Percentiles rank a stretch among this genome's conserved stretches.
phyloP scores from a whole-genome alignment of 768 basidiomycete genomes.

The Suillus variegatus region DNA sequence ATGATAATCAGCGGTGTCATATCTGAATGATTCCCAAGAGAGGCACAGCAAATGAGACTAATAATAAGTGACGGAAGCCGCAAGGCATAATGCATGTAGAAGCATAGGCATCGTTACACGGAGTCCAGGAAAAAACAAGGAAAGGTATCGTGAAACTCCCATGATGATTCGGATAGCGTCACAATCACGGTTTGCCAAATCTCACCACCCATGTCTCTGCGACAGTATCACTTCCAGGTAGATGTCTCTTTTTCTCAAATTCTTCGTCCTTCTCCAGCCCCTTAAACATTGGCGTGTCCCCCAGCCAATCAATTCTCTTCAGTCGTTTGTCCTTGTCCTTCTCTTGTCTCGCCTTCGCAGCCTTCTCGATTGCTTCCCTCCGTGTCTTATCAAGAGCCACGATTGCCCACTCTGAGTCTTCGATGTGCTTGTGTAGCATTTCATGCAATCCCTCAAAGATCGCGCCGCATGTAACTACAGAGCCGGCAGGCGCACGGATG shows the following conservation, averaged over 20 bases:
- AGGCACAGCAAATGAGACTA: background rate
- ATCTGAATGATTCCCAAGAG: background rate
- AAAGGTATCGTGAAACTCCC: background rate
- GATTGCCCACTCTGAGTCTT: constrained; percentile 70
- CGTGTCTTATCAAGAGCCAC: constrained; percentile 44
- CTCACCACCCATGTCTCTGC: constrained; percentile 64
- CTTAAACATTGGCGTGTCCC: constrained; percentile 56
- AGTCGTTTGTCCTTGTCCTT: constrained; percentile 36
- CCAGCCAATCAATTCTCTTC: constrained; percentile 67
- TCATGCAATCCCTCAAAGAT: constrained; percentile 57
- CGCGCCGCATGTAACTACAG: constrained; percentile 46
- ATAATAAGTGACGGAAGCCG: background rate
- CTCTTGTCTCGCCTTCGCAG: constrained; percentile 50
- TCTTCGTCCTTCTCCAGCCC: constrained; percentile 64
- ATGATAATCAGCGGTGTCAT: background rate
- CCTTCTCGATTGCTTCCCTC: constrained; percentile 47
- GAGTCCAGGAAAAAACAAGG: background rate
- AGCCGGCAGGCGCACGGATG: constrained; percentile 38
- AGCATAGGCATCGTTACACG: background rate
- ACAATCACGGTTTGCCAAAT: constrained; percentile 35
- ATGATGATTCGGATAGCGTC: background rate
- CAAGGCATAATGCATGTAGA: background rate
- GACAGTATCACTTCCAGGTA: constrained; percentile 44
- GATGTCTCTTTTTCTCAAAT: constrained; percentile 48
- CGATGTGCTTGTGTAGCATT: constrained; percentile 52